Evolutionary conservation across 78 protist species (phyloP).

Genomic region (Andalucia godoyi): DNA sequence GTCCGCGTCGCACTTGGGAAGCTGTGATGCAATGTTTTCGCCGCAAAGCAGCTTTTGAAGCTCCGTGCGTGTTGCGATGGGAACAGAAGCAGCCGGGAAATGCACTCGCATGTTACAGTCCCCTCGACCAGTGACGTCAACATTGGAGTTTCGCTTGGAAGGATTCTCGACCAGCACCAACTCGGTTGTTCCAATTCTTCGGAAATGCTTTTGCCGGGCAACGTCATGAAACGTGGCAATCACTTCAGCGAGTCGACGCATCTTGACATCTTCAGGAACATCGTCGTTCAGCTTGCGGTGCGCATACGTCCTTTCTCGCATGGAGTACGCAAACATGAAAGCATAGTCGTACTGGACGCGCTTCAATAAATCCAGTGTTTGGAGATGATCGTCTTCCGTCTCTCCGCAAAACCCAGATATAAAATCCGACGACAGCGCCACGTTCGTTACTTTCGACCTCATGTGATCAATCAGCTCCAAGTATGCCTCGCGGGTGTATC

Average conservation of each 20-base stretch:
- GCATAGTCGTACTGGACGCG: conserved; percentile 52
- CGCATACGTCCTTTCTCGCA: conserved; percentile 46
- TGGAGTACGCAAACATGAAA: conserved; percentile 55
- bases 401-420: conserved; percentile 88
- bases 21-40: no score
- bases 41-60: no score
- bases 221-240: not conserved
- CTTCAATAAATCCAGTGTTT: conserved; percentile 41
- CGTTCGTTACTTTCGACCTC: not conserved
- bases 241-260: conserved; percentile 22
- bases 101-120: no score
- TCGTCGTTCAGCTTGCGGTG: conserved; percentile 25
- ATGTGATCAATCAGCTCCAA: conserved; percentile 34
- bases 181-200: conserved; percentile 2
- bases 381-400: conserved; percentile 67
- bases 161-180: conserved; percentile 6
- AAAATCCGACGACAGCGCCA: conserved; percentile 55
- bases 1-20: no score
- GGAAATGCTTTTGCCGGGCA: not conserved
- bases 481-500: conserved; percentile 68
- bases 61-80: no score
- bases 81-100: no score
- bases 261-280: conserved; percentile 24
- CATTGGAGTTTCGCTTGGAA: not conserved
- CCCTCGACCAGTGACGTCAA: no score